These are phyloP conservation scores for Dothiorella sarmentorum DNA, from an alignment of 2,329 filamentous ascomycete genomes.

Conservation along the genomic window DNA sequence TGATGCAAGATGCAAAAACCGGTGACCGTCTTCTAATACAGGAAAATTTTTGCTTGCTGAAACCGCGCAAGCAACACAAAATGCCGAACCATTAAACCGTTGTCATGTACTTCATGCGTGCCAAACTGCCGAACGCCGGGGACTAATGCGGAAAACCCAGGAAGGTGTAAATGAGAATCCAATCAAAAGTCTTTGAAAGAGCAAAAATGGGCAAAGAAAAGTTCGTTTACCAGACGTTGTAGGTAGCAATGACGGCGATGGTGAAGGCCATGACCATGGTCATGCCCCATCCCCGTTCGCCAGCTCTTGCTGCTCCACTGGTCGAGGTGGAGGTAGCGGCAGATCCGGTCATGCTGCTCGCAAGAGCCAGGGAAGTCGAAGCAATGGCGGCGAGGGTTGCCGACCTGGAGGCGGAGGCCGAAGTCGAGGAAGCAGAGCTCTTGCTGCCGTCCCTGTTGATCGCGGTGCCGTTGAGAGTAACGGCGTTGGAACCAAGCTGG, in stretches of 20 bases:
- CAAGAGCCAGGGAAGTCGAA: background rate
- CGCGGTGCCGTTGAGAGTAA: constrained; percentile 20
- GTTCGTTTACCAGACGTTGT: constrained; percentile 3
- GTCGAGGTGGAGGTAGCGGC: background rate
- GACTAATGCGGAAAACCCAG: constrained; percentile 5
- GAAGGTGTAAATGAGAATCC: background rate
- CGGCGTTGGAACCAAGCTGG: constrained; percentile 33
- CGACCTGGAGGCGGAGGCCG: background rate
- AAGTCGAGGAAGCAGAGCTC: background rate
- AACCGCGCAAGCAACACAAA: background rate
- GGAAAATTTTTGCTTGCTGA: background rate
- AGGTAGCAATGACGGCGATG: constrained; percentile 4
- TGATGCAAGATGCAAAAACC: background rate
- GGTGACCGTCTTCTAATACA: background rate
- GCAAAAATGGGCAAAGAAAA: background rate
- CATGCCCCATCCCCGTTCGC: background rate
- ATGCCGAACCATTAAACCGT: background rate
- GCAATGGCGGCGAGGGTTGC: constrained; percentile 6
- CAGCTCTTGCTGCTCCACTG: background rate
- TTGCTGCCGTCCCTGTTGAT: background rate
- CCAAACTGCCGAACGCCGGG: constrained; percentile 3
- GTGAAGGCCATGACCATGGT: constrained; percentile 4
- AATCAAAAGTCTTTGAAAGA: background rate
- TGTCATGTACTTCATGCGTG: constrained; percentile 4
- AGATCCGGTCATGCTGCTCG: background rate